Conservation (phyloP, 2,329 filamentous ascomycete genomes). For the Orbilia brochopaga region DNA sequence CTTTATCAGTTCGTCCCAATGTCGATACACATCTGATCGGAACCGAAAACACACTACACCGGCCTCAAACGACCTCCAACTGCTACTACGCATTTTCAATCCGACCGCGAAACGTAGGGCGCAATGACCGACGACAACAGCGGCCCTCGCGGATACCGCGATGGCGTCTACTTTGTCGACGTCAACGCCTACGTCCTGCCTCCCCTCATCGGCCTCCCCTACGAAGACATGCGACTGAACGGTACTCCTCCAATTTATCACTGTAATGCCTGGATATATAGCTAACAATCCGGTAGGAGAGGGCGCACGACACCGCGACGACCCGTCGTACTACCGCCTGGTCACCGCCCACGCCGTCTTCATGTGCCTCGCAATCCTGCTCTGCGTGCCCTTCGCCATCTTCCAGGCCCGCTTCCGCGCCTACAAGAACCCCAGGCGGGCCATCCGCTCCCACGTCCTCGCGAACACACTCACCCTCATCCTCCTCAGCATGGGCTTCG, state of each 20-base stretch:
- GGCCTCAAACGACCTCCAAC: not conserved
- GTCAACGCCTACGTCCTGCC: constrained; percentile 48
- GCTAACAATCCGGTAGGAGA: constrained; percentile 47
- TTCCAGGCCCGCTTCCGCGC: constrained; percentile 73
- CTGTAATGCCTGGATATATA: constrained; percentile 11
- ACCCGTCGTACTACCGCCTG: constrained; percentile 67
- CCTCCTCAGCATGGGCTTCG: constrained; percentile 73
- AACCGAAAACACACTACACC: too few species aligned
- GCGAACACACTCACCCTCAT: constrained; percentile 73
- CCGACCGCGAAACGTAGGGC: too few species aligned
- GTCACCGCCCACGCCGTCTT: constrained; percentile 75
- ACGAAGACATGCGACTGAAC: constrained; percentile 46
- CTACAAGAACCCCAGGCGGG: constrained; percentile 66
- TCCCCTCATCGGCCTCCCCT: constrained; percentile 47
- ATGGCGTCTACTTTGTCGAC: constrained; percentile 47
- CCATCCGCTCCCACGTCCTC: constrained; percentile 74
- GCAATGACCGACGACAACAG: constrained; percentile 42
- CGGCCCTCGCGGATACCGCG: constrained; percentile 41
- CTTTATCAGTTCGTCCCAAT: constrained; percentile 21
- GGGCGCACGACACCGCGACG: constrained; percentile 52
- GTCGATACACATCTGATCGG: constrained; percentile 29
- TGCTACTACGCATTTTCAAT: too few species aligned
- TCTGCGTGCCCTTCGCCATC: constrained; percentile 75
- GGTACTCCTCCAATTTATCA: constrained; percentile 15
- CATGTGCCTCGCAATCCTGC: constrained; percentile 74